Percentiles rank a stretch among this genome's conserved stretches.
Conservation (phyloP, 2,329 filamentous ascomycete genomes). For the Pseudomassariella vexata region DNA sequence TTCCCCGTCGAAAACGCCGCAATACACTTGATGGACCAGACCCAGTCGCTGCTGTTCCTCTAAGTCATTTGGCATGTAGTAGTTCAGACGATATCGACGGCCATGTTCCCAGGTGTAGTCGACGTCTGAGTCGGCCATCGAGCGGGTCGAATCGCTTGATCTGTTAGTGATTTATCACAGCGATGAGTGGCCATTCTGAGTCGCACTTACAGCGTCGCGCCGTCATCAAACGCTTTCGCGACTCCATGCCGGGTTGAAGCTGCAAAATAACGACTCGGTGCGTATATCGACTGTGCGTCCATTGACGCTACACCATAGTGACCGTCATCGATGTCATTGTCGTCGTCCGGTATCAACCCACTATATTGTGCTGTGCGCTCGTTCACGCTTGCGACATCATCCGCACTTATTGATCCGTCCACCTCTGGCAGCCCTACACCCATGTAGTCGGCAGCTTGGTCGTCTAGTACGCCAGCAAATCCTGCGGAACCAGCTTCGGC, state of each 20-base stretch:
- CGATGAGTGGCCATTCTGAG: background rate
- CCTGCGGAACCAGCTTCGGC: too few species aligned
- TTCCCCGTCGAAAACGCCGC: slow-evolving; percentile 42
- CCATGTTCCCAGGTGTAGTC: slow-evolving; percentile 55
- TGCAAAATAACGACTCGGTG: slow-evolving; percentile 32
- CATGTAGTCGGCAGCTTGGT: too few species aligned
- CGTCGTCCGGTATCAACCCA: too few species aligned
- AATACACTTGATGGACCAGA: slow-evolving; percentile 57
- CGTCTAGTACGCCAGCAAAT: too few species aligned
- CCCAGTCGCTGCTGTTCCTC: slow-evolving; percentile 57
- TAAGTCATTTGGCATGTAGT: slow-evolving; percentile 63
- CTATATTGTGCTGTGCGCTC: too few species aligned
- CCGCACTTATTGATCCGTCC: too few species aligned
- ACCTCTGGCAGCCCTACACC: too few species aligned
- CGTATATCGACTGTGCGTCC: slow-evolving; percentile 39
- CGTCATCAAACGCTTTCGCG: slow-evolving; percentile 28
- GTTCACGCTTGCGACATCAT: too few species aligned
- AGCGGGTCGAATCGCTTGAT: slow-evolving; percentile 34
- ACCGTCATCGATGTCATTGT: slow-evolving; percentile 17
- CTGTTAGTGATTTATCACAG: background rate
- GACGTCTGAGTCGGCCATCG: slow-evolving; percentile 44
- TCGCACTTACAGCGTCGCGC: slow-evolving; percentile 32
- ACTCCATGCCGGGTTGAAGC: slow-evolving; percentile 27
- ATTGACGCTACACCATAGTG: too few species aligned
- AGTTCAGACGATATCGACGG: slow-evolving; percentile 56